Evolutionary conservation across 2,329 filamentous ascomycete species (phyloP).

Genomic region (Penicillium thymicola): DNA sequence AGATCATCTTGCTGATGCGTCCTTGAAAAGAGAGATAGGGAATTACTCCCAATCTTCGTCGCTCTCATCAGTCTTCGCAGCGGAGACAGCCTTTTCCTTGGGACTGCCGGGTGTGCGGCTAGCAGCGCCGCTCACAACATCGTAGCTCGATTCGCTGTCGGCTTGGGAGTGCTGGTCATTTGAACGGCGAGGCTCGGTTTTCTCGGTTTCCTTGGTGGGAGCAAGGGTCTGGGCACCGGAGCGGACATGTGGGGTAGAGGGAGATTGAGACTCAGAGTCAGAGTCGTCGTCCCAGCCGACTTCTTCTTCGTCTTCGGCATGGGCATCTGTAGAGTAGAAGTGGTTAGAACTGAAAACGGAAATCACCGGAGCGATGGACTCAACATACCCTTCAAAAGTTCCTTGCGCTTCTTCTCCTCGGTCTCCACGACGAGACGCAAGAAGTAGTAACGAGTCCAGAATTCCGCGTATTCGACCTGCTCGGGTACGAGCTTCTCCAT

Average conservation of each 20-base stretch:
- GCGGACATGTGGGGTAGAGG: slow-evolving; percentile 43
- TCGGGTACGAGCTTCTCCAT: slow-evolving; percentile 98
- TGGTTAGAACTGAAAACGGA: slow-evolving; percentile 5
- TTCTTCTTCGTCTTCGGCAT: slow-evolving; percentile 66
- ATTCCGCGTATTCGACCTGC: slow-evolving; percentile 79
- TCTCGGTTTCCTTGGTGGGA: slow-evolving; percentile 49
- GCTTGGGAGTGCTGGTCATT: slow-evolving; percentile 87
- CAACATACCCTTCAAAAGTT: slow-evolving; percentile 79
- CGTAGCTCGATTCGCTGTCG: slow-evolving; percentile 94
- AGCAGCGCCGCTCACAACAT: slow-evolving; percentile 77
- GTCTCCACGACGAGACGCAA: slow-evolving; percentile 87
- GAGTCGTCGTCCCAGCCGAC: slow-evolving; percentile 70
- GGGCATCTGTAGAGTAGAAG: slow-evolving; percentile 33
- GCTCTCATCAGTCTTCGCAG: slow-evolving; percentile 53
- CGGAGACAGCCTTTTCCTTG: slow-evolving; percentile 47
- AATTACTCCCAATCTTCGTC: slow-evolving; percentile 74
- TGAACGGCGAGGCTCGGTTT: slow-evolving; percentile 67
- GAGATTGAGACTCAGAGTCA: slow-evolving; percentile 50
- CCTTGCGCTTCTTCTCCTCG: slow-evolving; percentile 81
- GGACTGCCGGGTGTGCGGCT: slow-evolving; percentile 72
- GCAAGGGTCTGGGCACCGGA: slow-evolving; percentile 34
- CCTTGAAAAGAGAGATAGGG: background rate
- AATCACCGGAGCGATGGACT: background rate
- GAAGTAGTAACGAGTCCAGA: slow-evolving; percentile 97
- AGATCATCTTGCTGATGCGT: background rate